These are phyloP conservation scores for Aspergillus clavatus DNA, from an alignment of 2,329 filamentous ascomycete species.

Conservation along the genomic window DNA sequence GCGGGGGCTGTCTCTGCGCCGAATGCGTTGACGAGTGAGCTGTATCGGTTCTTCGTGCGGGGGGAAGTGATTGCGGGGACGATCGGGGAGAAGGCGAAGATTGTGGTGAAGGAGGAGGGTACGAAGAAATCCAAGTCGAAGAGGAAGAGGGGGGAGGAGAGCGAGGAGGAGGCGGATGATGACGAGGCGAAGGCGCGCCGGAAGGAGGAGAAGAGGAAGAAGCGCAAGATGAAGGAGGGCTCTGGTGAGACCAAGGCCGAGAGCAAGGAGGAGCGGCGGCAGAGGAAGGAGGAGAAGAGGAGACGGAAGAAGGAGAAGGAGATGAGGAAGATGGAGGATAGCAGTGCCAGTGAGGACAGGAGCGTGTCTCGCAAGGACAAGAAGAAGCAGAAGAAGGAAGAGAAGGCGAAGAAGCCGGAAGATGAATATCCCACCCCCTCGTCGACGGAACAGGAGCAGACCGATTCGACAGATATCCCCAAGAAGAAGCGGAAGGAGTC, in stretches of 20 bases:
- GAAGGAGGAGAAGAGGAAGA: slow-evolving; percentile 34
- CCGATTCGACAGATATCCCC: slow-evolving; percentile 24
- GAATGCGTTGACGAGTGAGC: slow-evolving; percentile 44
- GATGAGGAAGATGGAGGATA: slow-evolving; percentile 22
- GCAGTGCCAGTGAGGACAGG: slow-evolving; percentile 19
- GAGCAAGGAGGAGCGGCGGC: slow-evolving; percentile 6
- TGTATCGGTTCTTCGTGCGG: slow-evolving; percentile 81
- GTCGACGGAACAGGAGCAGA: slow-evolving; percentile 21
- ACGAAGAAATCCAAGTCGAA: slow-evolving; percentile 7
- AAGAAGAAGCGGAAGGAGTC: slow-evolving; percentile 25
- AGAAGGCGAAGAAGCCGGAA: slow-evolving; percentile 15
- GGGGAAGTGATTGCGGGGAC: slow-evolving; percentile 76
- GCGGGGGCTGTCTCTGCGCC: slow-evolving; percentile 48
- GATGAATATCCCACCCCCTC: slow-evolving; percentile 32
- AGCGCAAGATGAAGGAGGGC: slow-evolving; percentile 22
- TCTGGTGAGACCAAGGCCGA: slow-evolving; percentile 12
- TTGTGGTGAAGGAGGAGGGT: slow-evolving; percentile 4
- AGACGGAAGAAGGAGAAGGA: slow-evolving; percentile 17
- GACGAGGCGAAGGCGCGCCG: slow-evolving; percentile 17
- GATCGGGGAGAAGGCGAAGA: slow-evolving; percentile 19
- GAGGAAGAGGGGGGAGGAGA: slow-evolving; percentile 22
- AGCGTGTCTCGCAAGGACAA: slow-evolving; percentile 23
- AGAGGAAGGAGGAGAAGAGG: slow-evolving; percentile 13
- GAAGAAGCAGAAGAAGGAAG: slow-evolving; percentile 18
- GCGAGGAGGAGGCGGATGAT: slow-evolving; percentile 34